Conservation (phyloP, 1,139 yeast species). For the Yamadazyma epiphylla region DNA sequence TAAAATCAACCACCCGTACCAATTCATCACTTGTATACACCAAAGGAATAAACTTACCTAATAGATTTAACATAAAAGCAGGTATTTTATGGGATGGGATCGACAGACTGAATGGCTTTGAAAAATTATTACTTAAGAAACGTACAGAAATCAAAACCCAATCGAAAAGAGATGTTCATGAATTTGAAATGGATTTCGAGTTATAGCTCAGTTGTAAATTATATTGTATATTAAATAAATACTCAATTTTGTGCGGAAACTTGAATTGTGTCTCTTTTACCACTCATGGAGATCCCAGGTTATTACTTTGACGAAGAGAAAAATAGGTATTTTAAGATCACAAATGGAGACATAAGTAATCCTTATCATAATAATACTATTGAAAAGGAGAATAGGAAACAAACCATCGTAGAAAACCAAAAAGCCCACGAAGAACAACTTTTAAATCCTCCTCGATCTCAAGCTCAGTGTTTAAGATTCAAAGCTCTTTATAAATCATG, state of each 20-base stretch:
- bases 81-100: constrained; percentile 94
- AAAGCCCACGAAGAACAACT: constrained; percentile 2
- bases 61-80: constrained; percentile 73
- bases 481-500: constrained; percentile 7
- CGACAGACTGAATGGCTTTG: constrained; percentile 90
- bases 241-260: not conserved
- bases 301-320: constrained; percentile 41
- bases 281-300: constrained; percentile 39
- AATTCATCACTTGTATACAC: constrained; percentile 24
- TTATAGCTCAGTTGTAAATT: constrained; percentile 2
- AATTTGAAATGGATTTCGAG: constrained; percentile 26
- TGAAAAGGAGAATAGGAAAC: constrained; percentile 26
- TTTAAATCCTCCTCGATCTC: constrained; percentile 1
- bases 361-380: constrained; percentile 30
- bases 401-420: constrained; percentile 4
- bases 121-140: constrained; percentile 55
- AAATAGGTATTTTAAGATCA: constrained; percentile 42
- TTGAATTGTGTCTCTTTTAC: not conserved
- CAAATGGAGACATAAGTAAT: constrained; percentile 27
- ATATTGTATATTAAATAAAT: too few species aligned
- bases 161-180: constrained; percentile 19
- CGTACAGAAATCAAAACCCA: constrained; percentile 43
- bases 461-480: constrained; percentile 7
- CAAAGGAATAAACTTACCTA: constrained; percentile 52
- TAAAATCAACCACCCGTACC: constrained; percentile 20